phyloP scores from a whole-genome alignment of 2,329 filamentous ascomycete species.

The Neoascochyta sp. region DNA sequence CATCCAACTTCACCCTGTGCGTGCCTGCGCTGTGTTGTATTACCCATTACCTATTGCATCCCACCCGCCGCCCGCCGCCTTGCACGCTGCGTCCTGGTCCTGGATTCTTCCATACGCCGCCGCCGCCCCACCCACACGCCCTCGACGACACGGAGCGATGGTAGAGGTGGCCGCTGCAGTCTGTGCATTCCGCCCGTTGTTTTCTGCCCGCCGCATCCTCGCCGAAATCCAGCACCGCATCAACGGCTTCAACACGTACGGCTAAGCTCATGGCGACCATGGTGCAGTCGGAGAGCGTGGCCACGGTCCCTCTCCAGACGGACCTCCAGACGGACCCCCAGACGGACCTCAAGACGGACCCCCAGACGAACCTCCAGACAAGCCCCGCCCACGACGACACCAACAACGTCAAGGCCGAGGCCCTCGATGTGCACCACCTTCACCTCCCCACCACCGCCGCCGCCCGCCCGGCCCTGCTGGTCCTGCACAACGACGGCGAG shows the following conservation, averaged over 20 bases:
- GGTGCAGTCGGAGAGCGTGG: slow-evolving; percentile 34
- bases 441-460: no score
- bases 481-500: slow-evolving; percentile 68
- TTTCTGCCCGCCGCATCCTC: slow-evolving; percentile 40
- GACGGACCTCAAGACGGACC: no score
- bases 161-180: slow-evolving; percentile 29
- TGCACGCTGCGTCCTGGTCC: slow-evolving; percentile 21
- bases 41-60: no score
- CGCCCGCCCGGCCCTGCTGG: slow-evolving; percentile 40
- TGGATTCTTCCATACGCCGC: slow-evolving; percentile 24
- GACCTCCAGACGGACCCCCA: slow-evolving; percentile 33
- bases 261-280: slow-evolving; percentile 41
- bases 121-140: slow-evolving; percentile 26
- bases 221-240: slow-evolving; percentile 40
- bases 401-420: no score
- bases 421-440: no score
- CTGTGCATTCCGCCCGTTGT: slow-evolving; percentile 37
- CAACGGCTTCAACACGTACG: slow-evolving; percentile 44
- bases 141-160: slow-evolving; percentile 34
- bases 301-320: slow-evolving; percentile 31
- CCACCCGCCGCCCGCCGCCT: slow-evolving; percentile 18
- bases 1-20: slow-evolving; percentile 23
- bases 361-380: no score
- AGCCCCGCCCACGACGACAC: no score
- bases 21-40: no score